Conservation (phyloP, 768 basidiomycete species). For the Galerina sulciceps region DNA sequence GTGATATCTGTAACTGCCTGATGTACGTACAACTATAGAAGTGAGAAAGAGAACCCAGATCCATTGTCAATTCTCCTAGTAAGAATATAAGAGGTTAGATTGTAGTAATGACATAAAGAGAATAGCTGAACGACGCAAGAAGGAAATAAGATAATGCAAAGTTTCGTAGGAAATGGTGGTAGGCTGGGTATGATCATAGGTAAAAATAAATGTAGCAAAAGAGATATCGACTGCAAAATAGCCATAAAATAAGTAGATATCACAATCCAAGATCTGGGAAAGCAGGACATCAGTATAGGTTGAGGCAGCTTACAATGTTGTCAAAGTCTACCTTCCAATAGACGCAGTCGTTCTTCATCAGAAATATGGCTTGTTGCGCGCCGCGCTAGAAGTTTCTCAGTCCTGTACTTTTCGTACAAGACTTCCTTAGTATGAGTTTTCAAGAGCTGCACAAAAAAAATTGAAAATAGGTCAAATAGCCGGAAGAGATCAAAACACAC, state of each 20-base stretch:
- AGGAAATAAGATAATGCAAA: constrained; percentile 23
- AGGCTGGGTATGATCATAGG: constrained; percentile 22
- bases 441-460: constrained; percentile 55
- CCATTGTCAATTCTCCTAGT: constrained; percentile 14
- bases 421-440: constrained; percentile 87
- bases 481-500: constrained; percentile 41
- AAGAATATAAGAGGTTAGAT: constrained; percentile 8
- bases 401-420: constrained; percentile 91
- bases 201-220: constrained; percentile 19
- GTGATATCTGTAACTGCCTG: neutral
- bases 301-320: neutral
- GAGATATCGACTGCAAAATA: constrained; percentile 18
- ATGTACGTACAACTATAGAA: constrained; percentile 10
- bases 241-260: constrained; percentile 7
- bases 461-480: constrained; percentile 2
- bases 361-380: constrained; percentile 82
- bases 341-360: constrained; percentile 70
- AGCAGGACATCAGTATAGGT: neutral
- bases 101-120: neutral
- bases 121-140: constrained; percentile 1
- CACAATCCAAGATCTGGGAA: constrained; percentile 31
- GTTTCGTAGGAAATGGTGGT: constrained; percentile 4
- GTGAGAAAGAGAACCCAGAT: constrained; percentile 19
- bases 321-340: constrained; percentile 66
- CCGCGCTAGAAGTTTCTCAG: constrained; percentile 86